Conservation (phyloP, 2,329 filamentous ascomycete genomes). For the Nemania sp. region DNA sequence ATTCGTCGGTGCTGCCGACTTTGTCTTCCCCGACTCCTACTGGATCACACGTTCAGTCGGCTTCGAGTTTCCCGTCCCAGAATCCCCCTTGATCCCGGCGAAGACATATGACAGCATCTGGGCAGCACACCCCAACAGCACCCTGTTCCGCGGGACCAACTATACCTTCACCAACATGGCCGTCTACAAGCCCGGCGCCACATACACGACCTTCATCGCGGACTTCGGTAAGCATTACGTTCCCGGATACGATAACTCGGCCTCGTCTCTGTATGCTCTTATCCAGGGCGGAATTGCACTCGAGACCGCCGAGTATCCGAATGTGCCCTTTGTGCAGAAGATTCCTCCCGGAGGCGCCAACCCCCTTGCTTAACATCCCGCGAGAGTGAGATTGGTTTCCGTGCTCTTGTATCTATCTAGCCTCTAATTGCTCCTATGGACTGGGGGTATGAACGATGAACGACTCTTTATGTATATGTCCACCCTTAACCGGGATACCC, state of each 20-base stretch:
- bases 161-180: slow-evolving; percentile 27
- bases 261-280: slow-evolving; percentile 11
- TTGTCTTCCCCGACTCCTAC: slow-evolving; percentile 18
- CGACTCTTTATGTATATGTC: slow-evolving; percentile 5
- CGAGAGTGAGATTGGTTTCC: background rate
- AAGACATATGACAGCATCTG: slow-evolving; percentile 24
- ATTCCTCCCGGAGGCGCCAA: slow-evolving; percentile 18
- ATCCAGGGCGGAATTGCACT: slow-evolving; percentile 14
- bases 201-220: slow-evolving; percentile 21
- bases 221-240: slow-evolving; percentile 18
- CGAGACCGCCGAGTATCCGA: slow-evolving; percentile 15
- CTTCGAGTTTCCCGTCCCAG: slow-evolving; percentile 22
- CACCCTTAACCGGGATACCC: too few species aligned
- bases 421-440: background rate
- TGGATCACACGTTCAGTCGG: slow-evolving; percentile 24
- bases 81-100: slow-evolving; percentile 17
- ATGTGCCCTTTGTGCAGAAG: slow-evolving; percentile 24
- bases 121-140: slow-evolving; percentile 19
- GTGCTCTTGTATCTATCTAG: slow-evolving; percentile 14
- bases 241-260: slow-evolving; percentile 17
- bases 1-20: slow-evolving; percentile 16
- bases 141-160: slow-evolving; percentile 25
- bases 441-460: background rate
- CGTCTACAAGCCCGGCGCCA: slow-evolving; percentile 21
- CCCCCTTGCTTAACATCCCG: slow-evolving; percentile 13